Base-by-base conservation (phyloP, 805 yeast species). In the Lipomyces anomalus region DNA sequence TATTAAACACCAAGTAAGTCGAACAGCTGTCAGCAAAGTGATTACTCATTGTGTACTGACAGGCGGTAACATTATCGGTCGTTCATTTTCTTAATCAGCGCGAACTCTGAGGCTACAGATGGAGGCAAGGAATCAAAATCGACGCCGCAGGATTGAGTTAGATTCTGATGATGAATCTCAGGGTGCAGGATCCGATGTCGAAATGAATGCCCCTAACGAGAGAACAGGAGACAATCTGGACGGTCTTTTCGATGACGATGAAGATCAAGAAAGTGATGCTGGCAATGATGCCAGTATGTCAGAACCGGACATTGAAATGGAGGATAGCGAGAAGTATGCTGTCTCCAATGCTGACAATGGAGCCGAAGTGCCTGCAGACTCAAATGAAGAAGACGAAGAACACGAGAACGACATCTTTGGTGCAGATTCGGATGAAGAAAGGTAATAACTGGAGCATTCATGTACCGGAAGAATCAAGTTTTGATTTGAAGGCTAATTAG, bases 161-260 rank as follows among this genome's bases (percentile, higher is more conserved):
- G 30, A 26, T 13, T 26, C 30, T 9, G n/a, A n/a, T n/a, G 30
- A 26, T 13, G 30, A 26, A 13, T 26, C 30, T 13, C 11, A 13
- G 30, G 13, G 9, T 9, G 44, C 33, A 21, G 44, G 22, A 3
- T 41, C 44, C 5, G 55, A 42, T 24, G 51, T 34, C n/a, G 62
- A 48, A 11, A 48, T 44, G 23, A 47, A 41, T 28, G 56, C n/a
- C n/a, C 11, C 30, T 13, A 13, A 13, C 13, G 30, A 9, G 11
- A 9, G 30, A 9, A 13, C 30, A 13, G 30, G 30, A 9, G 30
- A 26, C 11, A 9, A 38, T 6, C 44, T 50, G 7, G 46, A 39
- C 22, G 54, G 45, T 4, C 43, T 66, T 17, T 54, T 53, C 37
- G 53, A 57, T 47, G 62, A 52, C 36, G 53, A 49, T 29, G 51